phyloP scores from a whole-genome alignment of 148 eudicot species.

The Rhododendron ferrugineum region DNA sequence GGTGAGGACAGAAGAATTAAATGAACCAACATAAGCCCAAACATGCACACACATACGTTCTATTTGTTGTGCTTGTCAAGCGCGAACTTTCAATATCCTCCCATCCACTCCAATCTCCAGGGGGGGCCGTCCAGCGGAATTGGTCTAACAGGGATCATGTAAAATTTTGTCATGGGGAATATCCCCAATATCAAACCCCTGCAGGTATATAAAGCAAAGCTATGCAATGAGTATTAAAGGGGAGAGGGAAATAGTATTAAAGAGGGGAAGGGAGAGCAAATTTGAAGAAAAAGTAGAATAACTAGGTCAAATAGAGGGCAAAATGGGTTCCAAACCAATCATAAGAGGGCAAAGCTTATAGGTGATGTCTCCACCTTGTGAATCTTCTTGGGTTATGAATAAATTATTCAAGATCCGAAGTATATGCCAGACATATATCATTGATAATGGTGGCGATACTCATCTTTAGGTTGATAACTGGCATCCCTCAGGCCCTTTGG shows the following conservation, averaged over 20 bases:
- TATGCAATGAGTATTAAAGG: no score
- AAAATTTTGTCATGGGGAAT: background rate
- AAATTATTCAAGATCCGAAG: no score
- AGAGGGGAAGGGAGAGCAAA: no score
- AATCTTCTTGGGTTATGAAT: no score
- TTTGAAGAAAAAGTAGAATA: slow-evolving; percentile 8
- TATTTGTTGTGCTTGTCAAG: background rate
- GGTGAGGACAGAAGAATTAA: background rate
- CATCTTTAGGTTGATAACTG: no score
- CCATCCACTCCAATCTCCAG: background rate
- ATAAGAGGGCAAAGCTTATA: background rate
- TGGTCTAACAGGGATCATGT: background rate
- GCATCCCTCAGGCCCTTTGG: no score
- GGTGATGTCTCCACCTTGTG: background rate
- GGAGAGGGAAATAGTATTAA: no score
- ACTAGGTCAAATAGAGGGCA: background rate
- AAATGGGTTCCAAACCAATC: no score
- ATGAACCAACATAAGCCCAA: background rate
- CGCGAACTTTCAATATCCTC: background rate
- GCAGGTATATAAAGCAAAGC: background rate
- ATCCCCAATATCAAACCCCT: background rate
- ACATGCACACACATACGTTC: background rate
- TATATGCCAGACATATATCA: background rate
- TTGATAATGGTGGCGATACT: no score
- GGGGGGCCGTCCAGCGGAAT: background rate